Base-by-base conservation (phyloP, 1,284 basidiomycete species). In the Neolentinus lepideus region DNA sequence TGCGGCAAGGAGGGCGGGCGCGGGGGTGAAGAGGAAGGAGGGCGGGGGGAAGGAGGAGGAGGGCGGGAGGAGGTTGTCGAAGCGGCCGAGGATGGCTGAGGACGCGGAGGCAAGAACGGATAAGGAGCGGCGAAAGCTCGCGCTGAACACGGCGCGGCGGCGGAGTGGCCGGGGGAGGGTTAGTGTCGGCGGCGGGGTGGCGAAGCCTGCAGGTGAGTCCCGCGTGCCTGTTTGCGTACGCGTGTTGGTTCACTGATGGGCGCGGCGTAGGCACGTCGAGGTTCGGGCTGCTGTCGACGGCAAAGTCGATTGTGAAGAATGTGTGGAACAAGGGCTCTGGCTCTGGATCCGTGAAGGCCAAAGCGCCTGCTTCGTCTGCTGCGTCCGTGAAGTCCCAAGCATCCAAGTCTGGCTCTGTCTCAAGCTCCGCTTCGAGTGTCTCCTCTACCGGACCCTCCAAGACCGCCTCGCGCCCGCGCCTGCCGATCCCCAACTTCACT, bases 91-190 rank as follows among this genome's bases (percentile, higher is more conserved):
- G 31, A 62, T 75, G 36, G 63, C 66, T 56, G 68, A 68, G 35
- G 65, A 58, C 26, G 54, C 67, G 25, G 57, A 65, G 24, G 26
- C 3, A 57, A 60, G 52, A 54, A 69, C 72, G 59, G 61, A 72
- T 60, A 80, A 71, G 58, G 83, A 87, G 64, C 73, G 75, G 57
- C 77, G 79, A 58, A 82, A 79, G 67, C 69, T 90, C 3, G 84
- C 88, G 55, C 68, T 75, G 12, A 84, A 76, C 62, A 82, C 80
- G 58, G 82, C 83, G 21, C 75, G 78, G 63, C 72, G 88, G 59
- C 73, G 85, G 62, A 90, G 88, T 61, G 87, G 85, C 62, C 77
- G 73, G 57, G 80, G 75, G 3, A 64, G 66, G 47, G 21, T 26
- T 21, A 80, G 78, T 62, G 65, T 76, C 45, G 77, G 74, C 54